Conservation (phyloP, 1,284 basidiomycete species). For the Trichosporon faecale region DNA sequence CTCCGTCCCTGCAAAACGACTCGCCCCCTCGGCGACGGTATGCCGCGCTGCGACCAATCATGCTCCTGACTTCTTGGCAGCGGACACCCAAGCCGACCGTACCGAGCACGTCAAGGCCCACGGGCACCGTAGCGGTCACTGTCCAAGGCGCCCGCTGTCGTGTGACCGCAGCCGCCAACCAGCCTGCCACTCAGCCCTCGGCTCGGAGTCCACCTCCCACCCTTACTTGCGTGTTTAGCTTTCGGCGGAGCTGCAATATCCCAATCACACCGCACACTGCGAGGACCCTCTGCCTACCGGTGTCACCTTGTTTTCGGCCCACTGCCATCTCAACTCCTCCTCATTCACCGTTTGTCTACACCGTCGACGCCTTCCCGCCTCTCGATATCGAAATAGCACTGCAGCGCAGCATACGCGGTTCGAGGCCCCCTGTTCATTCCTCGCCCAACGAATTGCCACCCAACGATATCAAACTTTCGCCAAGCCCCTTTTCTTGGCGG, state of each 20-base stretch:
- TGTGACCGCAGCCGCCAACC: background rate
- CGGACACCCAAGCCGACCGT: background rate
- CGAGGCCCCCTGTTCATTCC: background rate
- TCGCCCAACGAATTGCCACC: slow-evolving; percentile 5
- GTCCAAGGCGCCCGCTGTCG: background rate
- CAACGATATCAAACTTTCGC: slow-evolving; percentile 8
- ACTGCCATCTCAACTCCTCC: background rate
- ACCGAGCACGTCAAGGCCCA: background rate
- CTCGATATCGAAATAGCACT: background rate
- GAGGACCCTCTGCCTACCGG: background rate
- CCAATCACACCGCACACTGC: background rate
- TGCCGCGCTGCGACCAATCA: background rate
- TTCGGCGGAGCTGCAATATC: background rate
- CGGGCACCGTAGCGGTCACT: background rate
- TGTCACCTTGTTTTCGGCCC: background rate
- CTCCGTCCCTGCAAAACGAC: background rate
- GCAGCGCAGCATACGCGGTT: background rate
- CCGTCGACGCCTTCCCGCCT: background rate
- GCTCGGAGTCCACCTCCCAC: background rate
- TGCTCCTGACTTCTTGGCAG: background rate
- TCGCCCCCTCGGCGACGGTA: background rate
- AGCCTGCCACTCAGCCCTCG: background rate
- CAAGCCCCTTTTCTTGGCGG: slow-evolving; percentile 6
- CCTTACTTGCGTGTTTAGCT: background rate
- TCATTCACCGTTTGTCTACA: background rate